Conservation (phyloP, 495 filamentous ascomycete species). For the Aspergillus sparsus region DNA sequence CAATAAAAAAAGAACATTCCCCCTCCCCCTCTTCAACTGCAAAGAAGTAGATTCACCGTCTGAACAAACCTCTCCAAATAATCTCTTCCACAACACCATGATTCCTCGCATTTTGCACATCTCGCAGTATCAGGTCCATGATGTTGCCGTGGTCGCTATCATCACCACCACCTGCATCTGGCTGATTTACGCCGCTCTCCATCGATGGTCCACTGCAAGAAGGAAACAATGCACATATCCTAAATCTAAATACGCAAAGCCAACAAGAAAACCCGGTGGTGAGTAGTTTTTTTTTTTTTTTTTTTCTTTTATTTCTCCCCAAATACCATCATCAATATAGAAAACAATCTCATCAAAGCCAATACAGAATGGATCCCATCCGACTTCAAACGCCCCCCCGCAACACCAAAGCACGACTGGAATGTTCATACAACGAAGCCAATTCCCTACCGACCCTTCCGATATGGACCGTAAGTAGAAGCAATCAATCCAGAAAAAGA, state of each 20-base stretch:
- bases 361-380: conserved; percentile 66
- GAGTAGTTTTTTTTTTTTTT: background rate
- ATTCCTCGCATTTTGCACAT: conserved; percentile 7
- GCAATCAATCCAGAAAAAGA: background rate
- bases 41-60: background rate
- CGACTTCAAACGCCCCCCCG: conserved; percentile 66
- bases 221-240: conserved; percentile 27
- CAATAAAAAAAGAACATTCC: conserved; percentile 3
- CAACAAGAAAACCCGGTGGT: conserved; percentile 37
- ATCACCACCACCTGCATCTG: conserved; percentile 30
- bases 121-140: conserved; percentile 20
- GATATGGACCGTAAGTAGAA: conserved; percentile 64
- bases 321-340: too few relatives aligned
- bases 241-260: conserved; percentile 23
- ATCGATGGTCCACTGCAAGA: conserved; percentile 25
- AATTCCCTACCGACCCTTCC: conserved; percentile 81
- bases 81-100: conserved; percentile 13
- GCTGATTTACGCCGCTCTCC: conserved; percentile 23
- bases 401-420: conserved; percentile 71
- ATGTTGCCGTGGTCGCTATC: conserved; percentile 27
- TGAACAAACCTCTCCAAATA: background rate
- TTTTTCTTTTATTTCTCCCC: too few relatives aligned
- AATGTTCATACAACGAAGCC: conserved; percentile 70
- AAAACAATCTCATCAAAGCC: background rate
- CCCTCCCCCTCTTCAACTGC: background rate